Conservation (phyloP, 2,329 filamentous ascomycete genomes). For the Coniochaeta sp. region DNA sequence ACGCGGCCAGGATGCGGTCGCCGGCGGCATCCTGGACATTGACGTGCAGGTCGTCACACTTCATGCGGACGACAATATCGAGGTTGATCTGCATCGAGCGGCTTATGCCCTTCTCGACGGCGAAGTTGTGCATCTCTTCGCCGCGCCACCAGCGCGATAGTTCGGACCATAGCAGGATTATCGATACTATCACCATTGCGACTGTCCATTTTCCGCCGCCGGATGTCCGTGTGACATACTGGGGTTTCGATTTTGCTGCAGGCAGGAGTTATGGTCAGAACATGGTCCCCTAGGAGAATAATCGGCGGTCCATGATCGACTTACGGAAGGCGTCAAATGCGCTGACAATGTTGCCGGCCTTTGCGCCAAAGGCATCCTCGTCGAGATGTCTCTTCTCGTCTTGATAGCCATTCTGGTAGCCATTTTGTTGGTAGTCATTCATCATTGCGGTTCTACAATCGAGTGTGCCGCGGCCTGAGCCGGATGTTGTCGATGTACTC, state of each 20-base stretch:
- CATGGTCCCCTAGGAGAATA: not conserved
- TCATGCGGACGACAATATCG: slow-evolving; percentile 87
- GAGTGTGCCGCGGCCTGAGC: not conserved
- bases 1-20: slow-evolving; percentile 79
- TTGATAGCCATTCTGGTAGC: slow-evolving; percentile 49
- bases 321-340: slow-evolving; percentile 97
- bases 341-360: slow-evolving; percentile 59
- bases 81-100: slow-evolving; percentile 90
- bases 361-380: slow-evolving; percentile 74
- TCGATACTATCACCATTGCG: slow-evolving; percentile 66
- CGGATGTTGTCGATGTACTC: not conserved
- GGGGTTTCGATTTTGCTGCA: slow-evolving; percentile 87
- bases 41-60: slow-evolving; percentile 79
- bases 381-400: slow-evolving; percentile 58
- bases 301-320: slow-evolving; percentile 20
- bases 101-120: slow-evolving; percentile 84
- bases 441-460: not conserved
- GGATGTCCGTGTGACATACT: slow-evolving; percentile 77
- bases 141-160: slow-evolving; percentile 77
- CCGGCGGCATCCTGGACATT: slow-evolving; percentile 96
- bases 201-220: slow-evolving; percentile 94
- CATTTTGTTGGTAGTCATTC: not conserved
- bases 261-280: slow-evolving; percentile 12
- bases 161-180: slow-evolving; percentile 71
- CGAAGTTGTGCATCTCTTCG: slow-evolving; percentile 79